Percentiles rank a stretch among this genome's conserved stretches.
Conservation (phyloP, 257 asterid genomes). For the Buddleja alternifolia region DNA sequence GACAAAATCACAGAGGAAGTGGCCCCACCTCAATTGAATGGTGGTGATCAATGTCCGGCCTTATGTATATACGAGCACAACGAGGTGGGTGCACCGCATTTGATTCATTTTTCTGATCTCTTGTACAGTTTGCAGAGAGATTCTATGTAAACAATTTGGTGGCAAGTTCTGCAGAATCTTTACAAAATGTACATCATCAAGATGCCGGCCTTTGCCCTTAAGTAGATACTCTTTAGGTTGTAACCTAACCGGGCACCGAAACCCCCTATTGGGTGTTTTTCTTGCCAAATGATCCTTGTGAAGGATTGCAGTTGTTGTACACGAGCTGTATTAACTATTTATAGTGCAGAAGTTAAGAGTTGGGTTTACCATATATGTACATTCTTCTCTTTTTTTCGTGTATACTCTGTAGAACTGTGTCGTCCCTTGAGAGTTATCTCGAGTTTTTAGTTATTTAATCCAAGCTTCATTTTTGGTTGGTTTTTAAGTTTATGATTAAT, state of each 20-base stretch:
- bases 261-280: not conserved
- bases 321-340: not conserved
- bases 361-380: too few species aligned
- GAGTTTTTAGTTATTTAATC: too few species aligned
- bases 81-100: slow-evolving; percentile 8
- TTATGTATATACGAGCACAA: slow-evolving; percentile 27
- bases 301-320: not conserved
- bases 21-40: slow-evolving; percentile 16
- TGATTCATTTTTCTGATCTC: slow-evolving; percentile 29
- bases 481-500: too few species aligned
- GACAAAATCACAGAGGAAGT: slow-evolving; percentile 1
- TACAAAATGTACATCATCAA: not conserved
- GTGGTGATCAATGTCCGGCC: slow-evolving; percentile 16
- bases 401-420: too few species aligned
- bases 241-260: not conserved
- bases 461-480: too few species aligned
- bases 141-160: slow-evolving; percentile 4
- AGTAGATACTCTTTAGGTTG: not conserved
- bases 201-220: not conserved
- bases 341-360: too few species aligned
- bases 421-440: too few species aligned
- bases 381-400: too few species aligned
- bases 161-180: not conserved
- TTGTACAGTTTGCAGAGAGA: slow-evolving; percentile 40
- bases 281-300: slow-evolving; percentile 8